Percentiles rank a stretch among this genome's conserved stretches.
Conservation (phyloP, 805 yeast genomes). For the Aciculoconidium aculeatum region DNA sequence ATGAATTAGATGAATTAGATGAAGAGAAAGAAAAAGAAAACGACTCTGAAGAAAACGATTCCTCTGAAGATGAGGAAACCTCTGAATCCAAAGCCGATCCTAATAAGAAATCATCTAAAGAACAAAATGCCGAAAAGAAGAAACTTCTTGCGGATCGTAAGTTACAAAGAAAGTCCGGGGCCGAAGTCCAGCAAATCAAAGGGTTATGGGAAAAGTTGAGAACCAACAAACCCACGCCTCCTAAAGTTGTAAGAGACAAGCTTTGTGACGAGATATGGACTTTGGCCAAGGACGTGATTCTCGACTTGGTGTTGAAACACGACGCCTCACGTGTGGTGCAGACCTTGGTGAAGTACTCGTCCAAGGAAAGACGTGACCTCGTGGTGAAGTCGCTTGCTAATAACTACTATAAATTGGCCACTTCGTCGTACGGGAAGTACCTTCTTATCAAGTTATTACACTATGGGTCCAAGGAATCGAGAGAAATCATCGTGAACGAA, state of each 20-base stretch:
- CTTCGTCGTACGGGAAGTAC: constrained; percentile 91
- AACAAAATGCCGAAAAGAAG: constrained; percentile 79
- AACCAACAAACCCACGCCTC: constrained; percentile 75
- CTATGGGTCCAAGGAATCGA: constrained; percentile 80
- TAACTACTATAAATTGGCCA: constrained; percentile 73
- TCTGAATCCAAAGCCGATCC: constrained; percentile 25
- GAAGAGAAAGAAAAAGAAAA: constrained; percentile 15
- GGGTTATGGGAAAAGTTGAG: constrained; percentile 86
- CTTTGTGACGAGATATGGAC: constrained; percentile 83
- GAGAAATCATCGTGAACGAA: constrained; percentile 72
- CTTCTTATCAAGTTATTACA: constrained; percentile 81
- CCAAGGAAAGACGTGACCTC: constrained; percentile 69
- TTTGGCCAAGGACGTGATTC: constrained; percentile 66
- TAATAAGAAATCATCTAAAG: constrained; percentile 49
- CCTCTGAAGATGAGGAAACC: constrained; percentile 18
- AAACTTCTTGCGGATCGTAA: constrained; percentile 76
- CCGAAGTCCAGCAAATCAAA: constrained; percentile 78
- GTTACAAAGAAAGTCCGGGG: constrained; percentile 80
- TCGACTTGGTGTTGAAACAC: constrained; percentile 87
- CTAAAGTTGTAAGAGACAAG: constrained; percentile 70
- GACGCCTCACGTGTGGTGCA: constrained; percentile 96
- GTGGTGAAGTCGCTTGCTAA: constrained; percentile 70
- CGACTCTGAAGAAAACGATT: constrained; percentile 21
- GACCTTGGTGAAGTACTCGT: constrained; percentile 81
- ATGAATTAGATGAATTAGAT: constrained; percentile 16